phyloP scores from a whole-genome alignment of 352 stramenopile species.

The Phytophthora chlamydospora region DNA sequence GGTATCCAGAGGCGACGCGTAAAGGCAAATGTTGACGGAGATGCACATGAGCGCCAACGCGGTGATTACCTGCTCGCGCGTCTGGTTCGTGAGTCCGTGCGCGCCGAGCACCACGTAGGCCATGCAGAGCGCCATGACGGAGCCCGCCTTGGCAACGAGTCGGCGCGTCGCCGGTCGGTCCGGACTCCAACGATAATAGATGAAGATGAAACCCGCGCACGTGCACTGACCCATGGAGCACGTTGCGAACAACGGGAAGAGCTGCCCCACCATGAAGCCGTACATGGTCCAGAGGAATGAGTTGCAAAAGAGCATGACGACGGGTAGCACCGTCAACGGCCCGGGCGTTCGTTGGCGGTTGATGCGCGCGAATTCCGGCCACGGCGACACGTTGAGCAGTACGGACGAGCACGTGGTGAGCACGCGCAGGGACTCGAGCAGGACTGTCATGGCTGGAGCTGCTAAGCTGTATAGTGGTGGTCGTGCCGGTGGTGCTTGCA shows the following conservation, averaged over 20 bases:
- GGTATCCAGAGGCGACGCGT: slow-evolving; percentile 52
- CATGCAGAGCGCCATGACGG: slow-evolving; percentile 37
- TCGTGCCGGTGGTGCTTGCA: background rate
- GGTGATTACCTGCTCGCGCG: slow-evolving; percentile 33
- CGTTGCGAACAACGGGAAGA: slow-evolving; percentile 50
- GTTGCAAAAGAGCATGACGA: slow-evolving; percentile 47
- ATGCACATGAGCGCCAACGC: slow-evolving; percentile 51
- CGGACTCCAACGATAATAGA: slow-evolving; percentile 46
- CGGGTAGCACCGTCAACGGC: slow-evolving; percentile 38
- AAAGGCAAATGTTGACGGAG: slow-evolving; percentile 45
- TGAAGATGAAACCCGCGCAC: slow-evolving; percentile 40
- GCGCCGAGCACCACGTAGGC: slow-evolving; percentile 33
- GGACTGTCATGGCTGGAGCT: slow-evolving; percentile 32
- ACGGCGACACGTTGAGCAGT: slow-evolving; percentile 42
- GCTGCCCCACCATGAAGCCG: slow-evolving; percentile 45
- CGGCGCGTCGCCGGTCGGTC: slow-evolving; percentile 30
- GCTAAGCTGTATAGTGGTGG: no score
- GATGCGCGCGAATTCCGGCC: slow-evolving; percentile 47
- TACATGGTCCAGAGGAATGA: slow-evolving; percentile 55
- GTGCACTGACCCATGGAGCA: slow-evolving; percentile 43
- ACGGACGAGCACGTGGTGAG: slow-evolving; percentile 43
- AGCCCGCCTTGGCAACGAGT: slow-evolving; percentile 25
- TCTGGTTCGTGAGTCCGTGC: slow-evolving; percentile 34
- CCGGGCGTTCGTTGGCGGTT: slow-evolving; percentile 40
- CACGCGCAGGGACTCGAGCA: slow-evolving; percentile 40